Evolutionary conservation across 2,329 filamentous ascomycete species (phyloP), one percentile per base, ranked within the genome.

Genomic region (Arthrobotrys conoides): DNA sequence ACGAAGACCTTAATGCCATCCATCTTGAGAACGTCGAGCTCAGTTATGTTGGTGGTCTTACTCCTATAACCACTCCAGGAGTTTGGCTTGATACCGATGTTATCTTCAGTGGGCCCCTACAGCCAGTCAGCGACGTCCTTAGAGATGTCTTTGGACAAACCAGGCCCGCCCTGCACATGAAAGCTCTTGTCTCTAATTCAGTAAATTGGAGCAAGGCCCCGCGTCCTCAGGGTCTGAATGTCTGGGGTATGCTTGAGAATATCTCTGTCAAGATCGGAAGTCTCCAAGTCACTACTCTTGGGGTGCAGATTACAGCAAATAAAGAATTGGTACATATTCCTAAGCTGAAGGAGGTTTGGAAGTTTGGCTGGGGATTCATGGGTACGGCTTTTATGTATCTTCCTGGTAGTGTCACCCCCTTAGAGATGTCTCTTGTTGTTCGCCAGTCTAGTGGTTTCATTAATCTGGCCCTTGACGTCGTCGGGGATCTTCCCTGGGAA

Each of bases 201-300:
- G n/a, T n/a, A 14, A 22, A 12, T 10, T 65, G 61, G 61, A 49
- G 5, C 3, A 65, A 65, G 46, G 22, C 33, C 5, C 61, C 61
- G 10, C 10, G 16, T 1, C 61, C 61, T 18, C 61, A 38, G 49
- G 61, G 61, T 1, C 38, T 65, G 20, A 49, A 65, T 49, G 22
- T 65, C n/a, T 65, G 61, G 61, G 61, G 61, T 33, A 48, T 65
- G 41, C 61, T 65, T 10, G 61, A 65, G 61, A 65, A 65, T 49
- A 14, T 49, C 48, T 65, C 61, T 9, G 18, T 65, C 27, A 65
- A 49, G 3, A 48, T 65, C 9, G 61, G 61, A 27, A 49, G 46
- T 27, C 10, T 65, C 0, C 22, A 65, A 22, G 18, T 65, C 9
- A n/a, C 44, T 5, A 65, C 38, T 2, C 61, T 65, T 16, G 61